These are phyloP conservation scores for Hygrocybe punicea DNA, from an alignment of 768 basidiomycete species.

Conservation along the genomic window DNA sequence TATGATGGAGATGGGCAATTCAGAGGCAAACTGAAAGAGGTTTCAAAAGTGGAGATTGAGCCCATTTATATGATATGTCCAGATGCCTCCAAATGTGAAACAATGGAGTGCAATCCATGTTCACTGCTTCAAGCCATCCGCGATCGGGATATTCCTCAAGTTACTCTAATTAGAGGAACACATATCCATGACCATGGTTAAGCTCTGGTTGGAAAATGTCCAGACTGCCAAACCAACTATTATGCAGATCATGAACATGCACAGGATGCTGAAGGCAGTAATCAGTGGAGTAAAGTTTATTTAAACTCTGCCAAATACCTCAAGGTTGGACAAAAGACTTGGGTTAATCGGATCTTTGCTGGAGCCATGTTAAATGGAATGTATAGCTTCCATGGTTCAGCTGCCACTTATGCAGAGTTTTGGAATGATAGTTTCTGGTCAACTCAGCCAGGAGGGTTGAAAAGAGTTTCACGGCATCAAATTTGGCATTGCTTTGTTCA, in stretches of 20 bases:
- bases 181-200: slow-evolving; percentile 1
- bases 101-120: not conserved
- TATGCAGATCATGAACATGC: slow-evolving; percentile 19
- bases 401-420: slow-evolving; percentile 12
- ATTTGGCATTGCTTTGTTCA: slow-evolving; percentile 22
- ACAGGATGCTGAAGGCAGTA: not conserved
- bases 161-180: not conserved
- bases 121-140: not conserved
- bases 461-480: slow-evolving; percentile 10
- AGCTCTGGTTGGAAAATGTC: slow-evolving; percentile 16
- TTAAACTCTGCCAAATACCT: slow-evolving; percentile 13
- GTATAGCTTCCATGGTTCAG: slow-evolving; percentile 19
- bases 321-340: slow-evolving; percentile 11
- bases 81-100: not conserved
- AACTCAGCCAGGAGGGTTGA: not conserved
- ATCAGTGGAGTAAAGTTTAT: slow-evolving; percentile 2
- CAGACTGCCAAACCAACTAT: slow-evolving; percentile 14
- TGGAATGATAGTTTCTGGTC: slow-evolving; percentile 13
- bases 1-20: not conserved
- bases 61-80: not conserved
- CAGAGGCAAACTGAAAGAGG: not conserved
- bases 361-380: slow-evolving; percentile 12
- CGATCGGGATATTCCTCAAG: not conserved
- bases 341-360: slow-evolving; percentile 16
- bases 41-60: not conserved